Evolutionary conservation across 2,329 filamentous ascomycete genomes (phyloP).

Genomic region (Bretziella fagacearum): DNA sequence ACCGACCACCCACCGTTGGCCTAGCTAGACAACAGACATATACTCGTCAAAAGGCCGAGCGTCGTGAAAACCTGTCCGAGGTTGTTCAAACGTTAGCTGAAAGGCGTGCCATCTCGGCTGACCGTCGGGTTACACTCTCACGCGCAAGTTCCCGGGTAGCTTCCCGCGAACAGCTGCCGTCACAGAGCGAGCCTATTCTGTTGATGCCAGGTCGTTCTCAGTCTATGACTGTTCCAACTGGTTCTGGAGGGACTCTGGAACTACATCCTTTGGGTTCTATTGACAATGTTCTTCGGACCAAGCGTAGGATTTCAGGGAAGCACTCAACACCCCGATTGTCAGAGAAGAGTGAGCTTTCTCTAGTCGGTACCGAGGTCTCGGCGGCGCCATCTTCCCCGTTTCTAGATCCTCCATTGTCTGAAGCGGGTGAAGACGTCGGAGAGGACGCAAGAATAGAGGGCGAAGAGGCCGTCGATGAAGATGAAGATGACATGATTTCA

Average conservation of each 20-base stretch:
- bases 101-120: slow-evolving; percentile 54
- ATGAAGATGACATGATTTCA: slow-evolving; percentile 5
- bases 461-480: slow-evolving; percentile 3
- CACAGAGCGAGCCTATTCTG: slow-evolving; percentile 33
- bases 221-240: not conserved
- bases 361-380: not conserved
- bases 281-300: not conserved
- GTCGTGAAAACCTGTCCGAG: slow-evolving; percentile 53
- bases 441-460: not conserved
- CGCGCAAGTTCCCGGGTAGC: slow-evolving; percentile 20
- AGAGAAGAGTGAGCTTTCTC: not conserved
- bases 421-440: not conserved
- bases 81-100: slow-evolving; percentile 46
- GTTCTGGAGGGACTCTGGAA: not conserved
- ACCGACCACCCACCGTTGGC: slow-evolving; percentile 23
- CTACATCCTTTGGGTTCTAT: not conserved
- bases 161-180: slow-evolving; percentile 20
- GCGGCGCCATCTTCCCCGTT: slow-evolving; percentile 6
- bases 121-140: slow-evolving; percentile 27
- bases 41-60: slow-evolving; percentile 67
- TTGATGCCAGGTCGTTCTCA: slow-evolving; percentile 15
- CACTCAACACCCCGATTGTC: not conserved
- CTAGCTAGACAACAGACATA: slow-evolving; percentile 65
- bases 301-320: not conserved
- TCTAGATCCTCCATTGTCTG: slow-evolving; percentile 1